Conservation (phyloP, 2,329 filamentous ascomycete genomes). For the Aspergillus hortae region DNA sequence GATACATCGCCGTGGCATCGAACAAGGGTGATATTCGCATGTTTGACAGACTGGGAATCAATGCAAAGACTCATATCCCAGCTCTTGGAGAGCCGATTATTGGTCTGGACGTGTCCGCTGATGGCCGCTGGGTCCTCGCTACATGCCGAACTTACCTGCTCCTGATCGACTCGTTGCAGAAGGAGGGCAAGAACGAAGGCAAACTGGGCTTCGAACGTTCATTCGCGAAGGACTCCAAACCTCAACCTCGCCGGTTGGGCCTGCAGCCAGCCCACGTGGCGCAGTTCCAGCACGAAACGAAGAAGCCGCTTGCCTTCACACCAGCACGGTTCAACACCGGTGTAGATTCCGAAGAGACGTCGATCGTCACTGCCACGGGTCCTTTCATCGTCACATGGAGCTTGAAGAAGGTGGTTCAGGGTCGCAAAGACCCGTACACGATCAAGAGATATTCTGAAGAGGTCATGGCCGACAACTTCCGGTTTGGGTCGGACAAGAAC, state of each 20-base stretch:
- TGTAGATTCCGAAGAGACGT: constrained; percentile 75
- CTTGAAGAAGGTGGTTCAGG: constrained; percentile 79
- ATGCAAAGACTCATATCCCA: constrained; percentile 95
- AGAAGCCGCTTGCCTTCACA: constrained; percentile 80
- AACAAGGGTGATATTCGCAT: constrained; percentile 97
- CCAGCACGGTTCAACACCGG: constrained; percentile 92
- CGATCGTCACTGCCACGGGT: constrained; percentile 93
- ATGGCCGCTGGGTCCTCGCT: constrained; percentile 91
- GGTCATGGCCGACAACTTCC: constrained; percentile 98
- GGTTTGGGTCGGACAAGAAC: constrained; percentile 94
- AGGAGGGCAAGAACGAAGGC: constrained; percentile 91
- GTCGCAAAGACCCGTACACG: constrained; percentile 81
- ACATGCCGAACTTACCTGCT: constrained; percentile 94
- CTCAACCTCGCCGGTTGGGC: constrained; percentile 83
- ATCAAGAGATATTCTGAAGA: constrained; percentile 96
- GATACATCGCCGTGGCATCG: constrained; percentile 92
- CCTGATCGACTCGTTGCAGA: constrained; percentile 86
- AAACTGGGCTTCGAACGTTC: constrained; percentile 96
- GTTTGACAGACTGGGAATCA: constrained; percentile 93
- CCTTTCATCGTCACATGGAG: constrained; percentile 98
- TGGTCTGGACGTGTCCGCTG: constrained; percentile 89
- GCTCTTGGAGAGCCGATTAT: constrained; percentile 93
- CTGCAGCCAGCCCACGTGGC: constrained; percentile 90
- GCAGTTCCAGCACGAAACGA: constrained; percentile 96
- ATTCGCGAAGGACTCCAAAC: constrained; percentile 89